These are phyloP conservation scores for Baorangia bicolor DNA, from an alignment of 768 basidiomycete genomes.

Conservation along the genomic window DNA sequence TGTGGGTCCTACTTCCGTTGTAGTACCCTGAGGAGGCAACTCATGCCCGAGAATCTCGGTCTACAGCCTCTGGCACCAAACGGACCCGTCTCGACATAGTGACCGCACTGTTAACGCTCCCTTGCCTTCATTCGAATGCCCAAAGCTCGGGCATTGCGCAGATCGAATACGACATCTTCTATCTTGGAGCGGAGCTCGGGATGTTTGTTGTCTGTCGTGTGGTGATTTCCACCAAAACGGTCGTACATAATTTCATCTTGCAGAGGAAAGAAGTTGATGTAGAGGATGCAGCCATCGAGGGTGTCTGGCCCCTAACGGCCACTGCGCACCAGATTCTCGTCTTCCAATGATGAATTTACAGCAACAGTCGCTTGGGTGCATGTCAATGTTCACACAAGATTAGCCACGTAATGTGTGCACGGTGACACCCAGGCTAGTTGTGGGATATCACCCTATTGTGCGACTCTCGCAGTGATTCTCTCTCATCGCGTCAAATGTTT, in stretches of 20 bases:
- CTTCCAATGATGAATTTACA: conserved; percentile 19
- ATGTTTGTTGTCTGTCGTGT: conserved; percentile 29
- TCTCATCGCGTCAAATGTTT: neutral
- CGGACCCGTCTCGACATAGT: conserved; percentile 28
- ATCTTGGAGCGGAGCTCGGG: conserved; percentile 27
- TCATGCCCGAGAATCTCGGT: neutral
- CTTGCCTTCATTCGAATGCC: conserved; percentile 21
- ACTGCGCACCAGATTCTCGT: conserved; percentile 33
- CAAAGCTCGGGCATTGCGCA: conserved; percentile 4
- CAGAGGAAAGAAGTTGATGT: conserved; percentile 29
- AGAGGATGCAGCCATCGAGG: conserved; percentile 30
- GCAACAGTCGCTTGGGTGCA: neutral
- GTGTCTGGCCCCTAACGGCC: conserved; percentile 32
- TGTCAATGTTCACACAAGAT: neutral
- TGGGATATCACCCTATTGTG: neutral
- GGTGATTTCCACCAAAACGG: conserved; percentile 14
- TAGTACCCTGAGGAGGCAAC: neutral
- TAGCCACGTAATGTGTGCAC: neutral
- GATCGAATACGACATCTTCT: conserved; percentile 32
- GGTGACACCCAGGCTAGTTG: neutral
- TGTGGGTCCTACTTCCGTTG: conserved; percentile 16
- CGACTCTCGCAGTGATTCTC: neutral
- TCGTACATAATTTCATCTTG: conserved; percentile 32
- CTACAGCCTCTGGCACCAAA: conserved; percentile 20
- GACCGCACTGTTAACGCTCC: conserved; percentile 25